Conservation (phyloP, 2,329 filamentous ascomycete genomes). For the Claviceps digitariae region DNA sequence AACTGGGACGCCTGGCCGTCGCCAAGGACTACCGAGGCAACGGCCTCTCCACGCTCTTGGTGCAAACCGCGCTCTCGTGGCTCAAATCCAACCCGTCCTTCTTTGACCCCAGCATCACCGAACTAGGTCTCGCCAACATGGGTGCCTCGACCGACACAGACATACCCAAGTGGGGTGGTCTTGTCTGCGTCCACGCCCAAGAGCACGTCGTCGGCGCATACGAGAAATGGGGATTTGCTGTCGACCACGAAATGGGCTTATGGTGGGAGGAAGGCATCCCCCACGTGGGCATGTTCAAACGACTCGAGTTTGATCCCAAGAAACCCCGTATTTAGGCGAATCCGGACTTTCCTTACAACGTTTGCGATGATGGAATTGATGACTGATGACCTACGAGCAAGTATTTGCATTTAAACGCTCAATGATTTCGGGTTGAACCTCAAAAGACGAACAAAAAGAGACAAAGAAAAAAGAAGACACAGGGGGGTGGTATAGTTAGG, state of each 20-base stretch:
- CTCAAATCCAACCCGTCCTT: conserved; percentile 44
- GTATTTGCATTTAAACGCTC: neutral
- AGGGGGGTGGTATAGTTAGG: too few species aligned
- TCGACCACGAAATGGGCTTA: conserved; percentile 57
- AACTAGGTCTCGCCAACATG: conserved; percentile 29
- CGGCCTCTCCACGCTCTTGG: conserved; percentile 50
- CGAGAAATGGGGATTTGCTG: conserved; percentile 56
- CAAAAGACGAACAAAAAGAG: neutral
- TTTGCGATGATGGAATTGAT: neutral
- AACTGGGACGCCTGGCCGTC: conserved; percentile 67
- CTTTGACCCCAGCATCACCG: conserved; percentile 37
- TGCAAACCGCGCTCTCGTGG: conserved; percentile 57
- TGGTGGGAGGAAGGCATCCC: conserved; percentile 79
- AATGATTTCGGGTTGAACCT: too few species aligned
- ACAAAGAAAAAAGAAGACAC: neutral
- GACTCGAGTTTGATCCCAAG: conserved; percentile 25
- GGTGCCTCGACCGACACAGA: conserved; percentile 24
- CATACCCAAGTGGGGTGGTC: conserved; percentile 54
- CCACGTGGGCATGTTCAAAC: conserved; percentile 70
- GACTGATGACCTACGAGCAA: neutral
- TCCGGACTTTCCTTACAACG: neutral
- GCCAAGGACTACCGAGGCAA: conserved; percentile 49
- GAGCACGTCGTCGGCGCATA: conserved; percentile 50
- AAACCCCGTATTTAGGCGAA: conserved; percentile 12
- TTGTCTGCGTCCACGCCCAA: conserved; percentile 73